Evolutionary conservation across 2,329 filamentous ascomycete genomes (phyloP).

Genomic region (Helicocarpus griseus): DNA sequence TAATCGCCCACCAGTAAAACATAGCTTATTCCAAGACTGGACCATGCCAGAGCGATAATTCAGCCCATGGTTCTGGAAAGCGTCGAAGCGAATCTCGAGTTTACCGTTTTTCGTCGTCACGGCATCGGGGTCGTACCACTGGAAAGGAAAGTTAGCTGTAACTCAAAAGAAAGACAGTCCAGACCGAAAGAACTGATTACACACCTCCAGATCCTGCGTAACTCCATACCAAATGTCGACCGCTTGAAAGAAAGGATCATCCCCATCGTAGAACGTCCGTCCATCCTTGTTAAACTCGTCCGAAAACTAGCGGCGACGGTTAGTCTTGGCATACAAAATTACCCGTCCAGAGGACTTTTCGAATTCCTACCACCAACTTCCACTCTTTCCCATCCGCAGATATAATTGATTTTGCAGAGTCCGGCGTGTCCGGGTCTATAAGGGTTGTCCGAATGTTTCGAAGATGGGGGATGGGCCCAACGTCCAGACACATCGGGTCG

Average conservation of each 20-base stretch:
- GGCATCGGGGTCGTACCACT: constrained; percentile 64
- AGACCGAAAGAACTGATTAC: constrained; percentile 5
- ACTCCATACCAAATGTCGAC: constrained; percentile 65
- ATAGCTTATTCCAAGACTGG: constrained; percentile 64
- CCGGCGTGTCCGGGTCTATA: constrained; percentile 59
- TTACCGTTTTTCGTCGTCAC: constrained; percentile 53
- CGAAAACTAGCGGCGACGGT: constrained; percentile 43
- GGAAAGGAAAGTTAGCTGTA: background rate
- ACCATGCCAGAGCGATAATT: constrained; percentile 65
- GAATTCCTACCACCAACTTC: constrained; percentile 47
- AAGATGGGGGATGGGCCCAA: constrained; percentile 42
- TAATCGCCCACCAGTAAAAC: constrained; percentile 60
- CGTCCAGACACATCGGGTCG: constrained; percentile 41
- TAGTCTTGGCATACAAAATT: background rate
- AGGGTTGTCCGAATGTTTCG: constrained; percentile 51
- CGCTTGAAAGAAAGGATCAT: constrained; percentile 59
- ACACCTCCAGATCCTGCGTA: constrained; percentile 56
- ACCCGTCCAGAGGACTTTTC: background rate
- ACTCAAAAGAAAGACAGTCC: background rate
- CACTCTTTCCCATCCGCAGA: constrained; percentile 51
- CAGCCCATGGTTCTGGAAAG: constrained; percentile 54
- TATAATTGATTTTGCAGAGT: constrained; percentile 46
- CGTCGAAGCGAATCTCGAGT: constrained; percentile 55
- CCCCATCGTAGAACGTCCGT: constrained; percentile 60
- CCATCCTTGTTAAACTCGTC: constrained; percentile 62